phyloP scores from a whole-genome alignment of 2,329 filamentous ascomycete species.

The Exophiala spinifera region DNA sequence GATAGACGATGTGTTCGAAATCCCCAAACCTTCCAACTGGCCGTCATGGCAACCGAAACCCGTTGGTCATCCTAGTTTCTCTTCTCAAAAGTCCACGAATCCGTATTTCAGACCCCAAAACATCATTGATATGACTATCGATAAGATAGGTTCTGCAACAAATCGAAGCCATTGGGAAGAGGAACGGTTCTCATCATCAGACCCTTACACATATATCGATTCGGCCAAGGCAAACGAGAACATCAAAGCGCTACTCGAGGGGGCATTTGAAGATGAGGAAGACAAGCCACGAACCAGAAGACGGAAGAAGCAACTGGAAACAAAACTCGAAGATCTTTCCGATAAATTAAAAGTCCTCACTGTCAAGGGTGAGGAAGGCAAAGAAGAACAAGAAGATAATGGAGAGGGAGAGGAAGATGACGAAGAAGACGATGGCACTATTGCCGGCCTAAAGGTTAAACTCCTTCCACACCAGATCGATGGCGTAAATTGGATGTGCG shows the following conservation, averaged over 20 bases:
- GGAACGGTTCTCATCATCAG: slow-evolving; percentile 52
- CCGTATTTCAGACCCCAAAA: slow-evolving; percentile 42
- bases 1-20: slow-evolving; percentile 27
- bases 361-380: slow-evolving; percentile 34
- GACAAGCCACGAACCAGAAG: slow-evolving; percentile 38
- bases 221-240: slow-evolving; percentile 50
- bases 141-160: slow-evolving; percentile 47
- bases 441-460: slow-evolving; percentile 82
- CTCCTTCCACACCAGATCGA: slow-evolving; percentile 92
- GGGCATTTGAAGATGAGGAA: slow-evolving; percentile 51
- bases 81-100: slow-evolving; percentile 42
- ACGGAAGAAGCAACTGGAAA: slow-evolving; percentile 40
- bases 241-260: slow-evolving; percentile 51
- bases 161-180: slow-evolving; percentile 40
- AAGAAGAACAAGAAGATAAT: slow-evolving; percentile 45
- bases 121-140: slow-evolving; percentile 50
- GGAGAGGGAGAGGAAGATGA: slow-evolving; percentile 50
- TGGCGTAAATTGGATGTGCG: slow-evolving; percentile 91
- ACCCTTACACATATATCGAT: slow-evolving; percentile 52
- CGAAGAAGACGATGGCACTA: slow-evolving; percentile 58
- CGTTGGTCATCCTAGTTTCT: slow-evolving; percentile 52
- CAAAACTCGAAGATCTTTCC: slow-evolving; percentile 42
- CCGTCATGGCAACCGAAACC: slow-evolving; percentile 47
- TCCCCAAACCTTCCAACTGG: slow-evolving; percentile 49
- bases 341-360: slow-evolving; percentile 43